phyloP scores from a whole-genome alignment of 1,284 basidiomycete genomes.

The Austroboletus rostrupii region DNA sequence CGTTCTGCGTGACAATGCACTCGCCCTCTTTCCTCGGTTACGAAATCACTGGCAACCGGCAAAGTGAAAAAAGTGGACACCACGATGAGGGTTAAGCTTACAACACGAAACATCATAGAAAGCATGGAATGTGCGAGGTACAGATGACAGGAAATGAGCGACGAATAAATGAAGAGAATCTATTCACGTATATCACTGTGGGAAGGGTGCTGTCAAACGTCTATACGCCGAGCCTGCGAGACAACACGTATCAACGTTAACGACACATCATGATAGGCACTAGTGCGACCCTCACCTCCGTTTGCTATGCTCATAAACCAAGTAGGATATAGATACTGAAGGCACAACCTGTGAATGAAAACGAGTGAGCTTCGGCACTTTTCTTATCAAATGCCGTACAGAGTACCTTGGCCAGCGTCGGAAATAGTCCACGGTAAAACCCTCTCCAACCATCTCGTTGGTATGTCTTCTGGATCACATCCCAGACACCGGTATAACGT shows the following conservation, averaged over 20 bases:
- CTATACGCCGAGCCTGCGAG: slow-evolving; percentile 46
- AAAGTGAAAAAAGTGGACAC: not conserved
- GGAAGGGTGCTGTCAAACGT: slow-evolving; percentile 13
- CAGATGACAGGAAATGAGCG: slow-evolving; percentile 26
- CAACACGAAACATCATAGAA: slow-evolving; percentile 10
- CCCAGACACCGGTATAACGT: slow-evolving; percentile 81
- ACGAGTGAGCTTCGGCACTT: slow-evolving; percentile 11
- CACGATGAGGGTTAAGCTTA: slow-evolving; percentile 3
- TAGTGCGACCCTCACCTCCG: slow-evolving; percentile 50
- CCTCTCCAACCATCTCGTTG: slow-evolving; percentile 87
- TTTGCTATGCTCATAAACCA: slow-evolving; percentile 84
- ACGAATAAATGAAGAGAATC: slow-evolving; percentile 25
- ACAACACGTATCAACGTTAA: slow-evolving; percentile 7
- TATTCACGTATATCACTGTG: slow-evolving; percentile 24
- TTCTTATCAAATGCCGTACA: not conserved
- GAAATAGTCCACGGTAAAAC: slow-evolving; percentile 91
- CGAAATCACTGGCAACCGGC: not conserved
- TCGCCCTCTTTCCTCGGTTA: slow-evolving; percentile 44
- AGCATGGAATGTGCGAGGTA: slow-evolving; percentile 25
- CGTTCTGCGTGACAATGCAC: slow-evolving; percentile 46
- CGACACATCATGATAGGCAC: not conserved
- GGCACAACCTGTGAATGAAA: slow-evolving; percentile 69
- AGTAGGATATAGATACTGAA: slow-evolving; percentile 91
- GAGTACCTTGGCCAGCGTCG: slow-evolving; percentile 82
- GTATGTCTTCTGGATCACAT: slow-evolving; percentile 83